Percentiles rank a stretch among this genome's conserved stretches.
Conservation (phyloP, 208 protist genomes). For the Plasmodiophora brassicae region DNA sequence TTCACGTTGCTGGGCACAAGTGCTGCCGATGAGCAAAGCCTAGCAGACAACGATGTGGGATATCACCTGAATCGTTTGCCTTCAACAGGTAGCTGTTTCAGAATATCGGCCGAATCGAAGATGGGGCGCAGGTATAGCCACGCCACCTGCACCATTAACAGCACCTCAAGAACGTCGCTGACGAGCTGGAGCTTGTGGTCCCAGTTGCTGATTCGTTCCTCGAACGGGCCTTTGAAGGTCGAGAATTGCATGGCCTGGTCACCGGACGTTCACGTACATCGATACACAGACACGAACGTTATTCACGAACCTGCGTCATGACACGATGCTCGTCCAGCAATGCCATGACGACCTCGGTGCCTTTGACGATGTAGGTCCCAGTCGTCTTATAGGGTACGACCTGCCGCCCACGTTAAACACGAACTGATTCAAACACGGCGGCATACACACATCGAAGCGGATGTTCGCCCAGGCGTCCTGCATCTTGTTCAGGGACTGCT, state of each 20-base stretch:
- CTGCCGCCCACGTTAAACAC: too few species aligned
- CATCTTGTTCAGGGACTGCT: slow-evolving; percentile 89
- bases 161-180: slow-evolving; percentile 61
- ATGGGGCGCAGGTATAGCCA: slow-evolving; percentile 97
- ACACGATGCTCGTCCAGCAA: slow-evolving; percentile 69
- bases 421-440: too few species aligned
- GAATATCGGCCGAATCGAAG: slow-evolving; percentile 93
- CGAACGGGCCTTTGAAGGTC: slow-evolving; percentile 81
- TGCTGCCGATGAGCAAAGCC: too few species aligned
- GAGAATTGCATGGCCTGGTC: slow-evolving; percentile 50
- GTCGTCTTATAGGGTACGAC: slow-evolving; percentile 66
- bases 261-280: slow-evolving; percentile 33
- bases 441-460: too few species aligned
- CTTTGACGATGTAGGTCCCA: slow-evolving; percentile 68
- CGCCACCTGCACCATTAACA: slow-evolving; percentile 73
- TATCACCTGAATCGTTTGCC: slow-evolving; percentile 72
- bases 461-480: slow-evolving; percentile 51
- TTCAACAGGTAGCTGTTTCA: slow-evolving; percentile 87
- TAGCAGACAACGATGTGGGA: too few species aligned
- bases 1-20: slow-evolving; percentile 56
- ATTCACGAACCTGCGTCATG: slow-evolving; percentile 33
- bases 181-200: slow-evolving; percentile 76
- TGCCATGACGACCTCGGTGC: slow-evolving; percentile 82
- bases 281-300: slow-evolving; percentile 32
- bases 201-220: slow-evolving; percentile 70